Conservation (phyloP, 352 stramenopile species). For the Blastocystis sp. region DNA sequence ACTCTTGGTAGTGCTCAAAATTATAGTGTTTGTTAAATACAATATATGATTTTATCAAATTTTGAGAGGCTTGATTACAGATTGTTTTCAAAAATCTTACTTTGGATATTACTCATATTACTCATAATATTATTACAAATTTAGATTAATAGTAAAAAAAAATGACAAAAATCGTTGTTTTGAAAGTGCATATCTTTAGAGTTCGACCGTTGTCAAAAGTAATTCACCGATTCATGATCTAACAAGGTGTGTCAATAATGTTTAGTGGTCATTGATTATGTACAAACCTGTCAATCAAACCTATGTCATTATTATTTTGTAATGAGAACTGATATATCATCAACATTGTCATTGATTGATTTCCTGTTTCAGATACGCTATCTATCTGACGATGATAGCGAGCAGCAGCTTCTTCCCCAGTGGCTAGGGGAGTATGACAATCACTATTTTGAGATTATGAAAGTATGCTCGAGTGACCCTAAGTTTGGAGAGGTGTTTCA, state of each 20-base stretch:
- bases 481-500: neutral
- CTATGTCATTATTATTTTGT: neutral
- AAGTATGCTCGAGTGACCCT: neutral
- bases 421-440: neutral
- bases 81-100: neutral
- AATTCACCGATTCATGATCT: neutral
- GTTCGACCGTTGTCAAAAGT: neutral
- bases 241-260: neutral
- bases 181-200: neutral
- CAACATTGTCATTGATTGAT: neutral
- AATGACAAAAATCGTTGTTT: no score
- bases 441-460: neutral
- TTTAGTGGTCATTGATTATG: neutral
- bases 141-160: neutral
- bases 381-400: neutral
- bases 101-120: neutral
- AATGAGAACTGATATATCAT: neutral
- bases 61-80: neutral
- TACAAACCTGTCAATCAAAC: neutral
- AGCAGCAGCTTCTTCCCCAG: neutral
- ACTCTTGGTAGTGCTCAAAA: neutral
- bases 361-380: neutral
- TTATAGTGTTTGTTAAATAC: neutral
- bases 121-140: neutral
- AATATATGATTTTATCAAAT: neutral